Evolutionary conservation across 2,329 filamentous ascomycete genomes (phyloP), one percentile per base, ranked within the genome.

Genomic region (Blastomyces percursus): DNA sequence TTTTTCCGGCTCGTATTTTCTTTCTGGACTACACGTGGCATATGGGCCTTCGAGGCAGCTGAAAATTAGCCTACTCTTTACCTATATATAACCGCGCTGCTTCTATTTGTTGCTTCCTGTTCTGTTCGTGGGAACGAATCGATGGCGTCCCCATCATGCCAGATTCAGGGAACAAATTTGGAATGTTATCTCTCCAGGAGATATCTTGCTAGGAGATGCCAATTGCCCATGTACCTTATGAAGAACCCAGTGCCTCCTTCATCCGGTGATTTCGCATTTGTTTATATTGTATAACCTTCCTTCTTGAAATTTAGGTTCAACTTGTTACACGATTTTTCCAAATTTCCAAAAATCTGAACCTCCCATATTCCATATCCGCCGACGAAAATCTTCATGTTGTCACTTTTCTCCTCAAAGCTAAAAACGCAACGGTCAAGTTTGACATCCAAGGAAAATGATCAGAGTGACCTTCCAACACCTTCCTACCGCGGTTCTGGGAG

Each of bases 321-420:
- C 19, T 32, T 6, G 3, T 27, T 52, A 5, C 14, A 32, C 14
- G 19, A 27, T 2, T 19, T 51, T 32, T n/a, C 35, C 44, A 40
- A 16, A 14, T 55, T 42, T 51, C n/a, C 19, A 11, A 46, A 21
- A 35, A 40, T 21, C 7, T 12, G 35, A 11, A 38, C 35, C 12
- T 12, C 35, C 44, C 44, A 21, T 48, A 7, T 21, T 42, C 27
- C 51, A 38, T 19, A 56, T 19, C 44, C 4, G 30, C 30, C 24
- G 24, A 21, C 14, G 35, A 8, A 27, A 12, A 44, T 38, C 30
- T 42, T 44, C 8, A 66, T 66, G 63, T 46, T 63, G 30, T 66
- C 63, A 12, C 60, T 64, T 32, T 66, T 66, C 32, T 64, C 64
- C 40, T 61, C 64, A 35, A 63, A 60, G 24, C 59, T 51, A 9